Evolutionary conservation across 495 filamentous ascomycete species (phyloP).

Genomic region (Talaromyces trachyspermus): DNA sequence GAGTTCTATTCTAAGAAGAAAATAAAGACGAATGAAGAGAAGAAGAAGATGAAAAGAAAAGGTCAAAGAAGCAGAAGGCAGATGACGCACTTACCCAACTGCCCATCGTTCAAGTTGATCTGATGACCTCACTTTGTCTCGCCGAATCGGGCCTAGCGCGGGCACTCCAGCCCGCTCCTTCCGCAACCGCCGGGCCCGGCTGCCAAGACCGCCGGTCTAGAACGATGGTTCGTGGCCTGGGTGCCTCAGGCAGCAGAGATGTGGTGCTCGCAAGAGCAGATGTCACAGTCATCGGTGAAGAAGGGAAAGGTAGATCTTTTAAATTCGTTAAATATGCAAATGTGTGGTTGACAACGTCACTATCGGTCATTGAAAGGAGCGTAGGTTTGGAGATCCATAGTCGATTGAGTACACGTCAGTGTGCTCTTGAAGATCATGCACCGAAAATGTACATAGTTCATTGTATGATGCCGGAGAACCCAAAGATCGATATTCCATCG

Average conservation of each 20-base stretch:
- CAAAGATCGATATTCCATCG: too few species aligned
- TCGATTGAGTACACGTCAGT: too few species aligned
- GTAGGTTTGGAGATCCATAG: not conserved
- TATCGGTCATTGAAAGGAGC: not conserved
- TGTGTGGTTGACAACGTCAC: not conserved
- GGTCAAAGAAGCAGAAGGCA: too few species aligned
- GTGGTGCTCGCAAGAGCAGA: too few species aligned
- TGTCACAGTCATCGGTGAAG: not conserved
- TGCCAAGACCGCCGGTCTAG: not conserved
- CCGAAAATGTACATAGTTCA: too few species aligned
- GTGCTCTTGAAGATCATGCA: too few species aligned
- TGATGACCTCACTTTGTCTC: slow-evolving; percentile 2
- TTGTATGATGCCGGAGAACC: too few species aligned
- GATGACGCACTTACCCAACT: slow-evolving; percentile 6
- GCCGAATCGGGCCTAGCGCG: not conserved
- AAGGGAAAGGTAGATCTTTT: not conserved
- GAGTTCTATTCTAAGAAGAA: too few species aligned
- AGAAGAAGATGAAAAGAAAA: not conserved
- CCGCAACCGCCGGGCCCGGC: not conserved
- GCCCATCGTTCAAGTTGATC: too few species aligned
- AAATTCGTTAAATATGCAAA: not conserved
- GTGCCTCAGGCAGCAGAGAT: slow-evolving; percentile 3
- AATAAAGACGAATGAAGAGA: not conserved
- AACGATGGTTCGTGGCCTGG: not conserved
- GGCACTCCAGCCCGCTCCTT: not conserved